Conservation (phyloP, 129 eudicot genomes). For the Pittosporum tobira region DNA sequence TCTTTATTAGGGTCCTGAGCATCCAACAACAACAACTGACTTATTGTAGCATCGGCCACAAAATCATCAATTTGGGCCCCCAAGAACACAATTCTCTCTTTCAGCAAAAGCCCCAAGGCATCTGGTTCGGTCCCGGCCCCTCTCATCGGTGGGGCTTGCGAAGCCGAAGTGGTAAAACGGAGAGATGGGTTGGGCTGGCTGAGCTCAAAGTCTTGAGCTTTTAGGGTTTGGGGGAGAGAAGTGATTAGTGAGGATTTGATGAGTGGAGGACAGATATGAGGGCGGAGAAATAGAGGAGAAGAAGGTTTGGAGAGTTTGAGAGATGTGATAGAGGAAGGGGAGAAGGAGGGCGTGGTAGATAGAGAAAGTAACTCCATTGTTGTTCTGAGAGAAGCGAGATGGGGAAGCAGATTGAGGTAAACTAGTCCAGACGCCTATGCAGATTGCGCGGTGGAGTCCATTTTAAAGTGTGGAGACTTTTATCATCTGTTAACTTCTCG, state of each 20-base stretch:
- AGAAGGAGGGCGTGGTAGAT: conserved; percentile 31
- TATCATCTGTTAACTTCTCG: too few species aligned
- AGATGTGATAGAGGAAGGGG: conserved; percentile 1
- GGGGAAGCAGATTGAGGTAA: neutral
- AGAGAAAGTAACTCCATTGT: conserved; percentile 49
- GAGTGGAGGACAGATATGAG: conserved; percentile 2
- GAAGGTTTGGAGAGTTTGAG: conserved; percentile 16
- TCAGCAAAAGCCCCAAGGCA: conserved; percentile 70
- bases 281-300: conserved; percentile 23
- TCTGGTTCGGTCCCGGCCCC: conserved; percentile 68
- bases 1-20: conserved; percentile 73
- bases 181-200: conserved; percentile 8
- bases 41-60: conserved; percentile 77
- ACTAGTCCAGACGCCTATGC: too few species aligned
- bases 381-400: neutral
- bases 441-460: too few species aligned
- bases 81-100: conserved; percentile 77
- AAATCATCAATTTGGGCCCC: conserved; percentile 72
- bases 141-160: conserved; percentile 59
- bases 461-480: too few species aligned
- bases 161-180: conserved; percentile 26
- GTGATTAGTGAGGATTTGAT: conserved; percentile 27
- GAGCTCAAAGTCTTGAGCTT: conserved; percentile 1
- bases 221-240: conserved; percentile 18
- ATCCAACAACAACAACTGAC: conserved; percentile 88